Conservation (phyloP, 176 grass and related monocot species). For the Oryza glaberrima region DNA sequence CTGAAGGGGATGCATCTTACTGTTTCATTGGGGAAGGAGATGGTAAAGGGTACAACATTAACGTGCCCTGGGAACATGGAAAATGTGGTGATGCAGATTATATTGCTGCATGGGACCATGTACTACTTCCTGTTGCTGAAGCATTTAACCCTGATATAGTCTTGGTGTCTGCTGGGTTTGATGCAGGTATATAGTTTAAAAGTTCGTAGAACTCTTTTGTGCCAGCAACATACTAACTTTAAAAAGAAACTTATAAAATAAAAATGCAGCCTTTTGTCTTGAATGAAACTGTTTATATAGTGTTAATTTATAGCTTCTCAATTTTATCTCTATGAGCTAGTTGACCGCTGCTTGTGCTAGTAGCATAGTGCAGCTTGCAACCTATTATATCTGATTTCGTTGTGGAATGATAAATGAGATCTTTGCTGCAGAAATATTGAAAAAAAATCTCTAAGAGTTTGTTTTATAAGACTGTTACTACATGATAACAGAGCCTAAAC, state of each 20-base stretch:
- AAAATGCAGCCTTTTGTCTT: constrained; percentile 10
- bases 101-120: constrained; percentile 81
- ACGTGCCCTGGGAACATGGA: constrained; percentile 97
- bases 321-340: constrained; percentile 15
- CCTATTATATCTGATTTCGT: constrained; percentile 29
- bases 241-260: constrained; percentile 26
- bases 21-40: constrained; percentile 82
- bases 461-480: constrained; percentile 11
- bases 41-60: constrained; percentile 95
- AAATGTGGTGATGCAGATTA: constrained; percentile 91
- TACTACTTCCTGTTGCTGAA: constrained; percentile 79
- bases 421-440: neutral
- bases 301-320: constrained; percentile 12
- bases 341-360: neutral
- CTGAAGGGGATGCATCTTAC: constrained; percentile 73
- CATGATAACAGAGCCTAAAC: constrained; percentile 24
- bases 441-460: neutral
- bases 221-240: neutral
- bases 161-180: constrained; percentile 93
- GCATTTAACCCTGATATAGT: constrained; percentile 84
- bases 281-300: constrained; percentile 19
- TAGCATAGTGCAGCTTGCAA: neutral
- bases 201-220: constrained; percentile 14
- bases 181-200: constrained; percentile 63
- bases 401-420: constrained; percentile 22